phyloP scores from a whole-genome alignment of 2,329 filamentous ascomycete genomes.

The Fragosphaeria purpurea region DNA sequence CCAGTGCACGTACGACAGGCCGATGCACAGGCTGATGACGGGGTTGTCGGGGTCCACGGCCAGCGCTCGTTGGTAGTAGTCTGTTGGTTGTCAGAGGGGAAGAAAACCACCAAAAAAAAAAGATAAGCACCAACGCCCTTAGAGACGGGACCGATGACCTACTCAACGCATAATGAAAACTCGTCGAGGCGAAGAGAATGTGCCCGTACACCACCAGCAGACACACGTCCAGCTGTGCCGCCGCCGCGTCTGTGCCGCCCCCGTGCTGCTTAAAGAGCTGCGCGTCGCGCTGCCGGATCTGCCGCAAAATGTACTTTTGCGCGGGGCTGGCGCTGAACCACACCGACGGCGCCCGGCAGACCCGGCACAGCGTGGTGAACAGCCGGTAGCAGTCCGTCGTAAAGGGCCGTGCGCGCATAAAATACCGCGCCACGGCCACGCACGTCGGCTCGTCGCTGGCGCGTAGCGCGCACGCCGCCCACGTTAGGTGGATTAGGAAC shows the following conservation, averaged over 20 bases:
- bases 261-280: conserved; percentile 73
- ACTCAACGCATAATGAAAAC: conserved; percentile 74
- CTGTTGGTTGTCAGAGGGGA: conserved; percentile 21
- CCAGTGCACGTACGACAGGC: conserved; percentile 77
- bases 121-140: background rate
- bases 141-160: conserved; percentile 15
- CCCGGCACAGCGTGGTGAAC: conserved; percentile 65
- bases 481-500: conserved; percentile 66
- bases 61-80: conserved; percentile 74
- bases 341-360: conserved; percentile 58
- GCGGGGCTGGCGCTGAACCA: conserved; percentile 74
- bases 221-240: conserved; percentile 55
- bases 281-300: conserved; percentile 83
- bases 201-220: conserved; percentile 85
- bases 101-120: background rate
- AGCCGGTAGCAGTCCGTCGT: conserved; percentile 76
- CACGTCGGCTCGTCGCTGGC: conserved; percentile 71
- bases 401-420: conserved; percentile 74
- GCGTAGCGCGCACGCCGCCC: conserved; percentile 74
- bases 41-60: conserved; percentile 67
- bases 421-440: conserved; percentile 63
- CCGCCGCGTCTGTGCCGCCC: conserved; percentile 37
- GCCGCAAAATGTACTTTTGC: conserved; percentile 84
- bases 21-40: conserved; percentile 71
- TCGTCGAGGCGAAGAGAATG: conserved; percentile 74